Evolutionary conservation across 306 rosid genomes (phyloP).

Genomic region (Prunus mira): DNA sequence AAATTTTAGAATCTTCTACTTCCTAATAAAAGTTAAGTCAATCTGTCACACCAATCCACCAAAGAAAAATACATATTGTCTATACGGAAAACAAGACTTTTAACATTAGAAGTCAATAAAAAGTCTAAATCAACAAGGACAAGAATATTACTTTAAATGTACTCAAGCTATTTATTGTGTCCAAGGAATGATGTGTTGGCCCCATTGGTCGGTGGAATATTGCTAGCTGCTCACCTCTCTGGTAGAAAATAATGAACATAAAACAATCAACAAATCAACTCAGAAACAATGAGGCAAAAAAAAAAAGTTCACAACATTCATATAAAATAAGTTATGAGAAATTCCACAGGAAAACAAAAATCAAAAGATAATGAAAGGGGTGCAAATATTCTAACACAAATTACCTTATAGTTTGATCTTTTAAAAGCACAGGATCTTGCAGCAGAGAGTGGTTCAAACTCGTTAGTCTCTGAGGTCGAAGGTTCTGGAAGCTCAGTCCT

Average conservation of each 20-base stretch:
- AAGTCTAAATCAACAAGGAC: constrained; percentile 6
- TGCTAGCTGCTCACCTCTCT: constrained; percentile 56
- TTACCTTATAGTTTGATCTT: constrained; percentile 63
- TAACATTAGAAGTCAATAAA: constrained; percentile 1
- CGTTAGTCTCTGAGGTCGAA: constrained; percentile 50
- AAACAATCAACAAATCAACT: neutral
- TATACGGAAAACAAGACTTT: constrained; percentile 6
- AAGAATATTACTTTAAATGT: constrained; percentile 47
- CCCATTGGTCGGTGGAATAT: constrained; percentile 73
- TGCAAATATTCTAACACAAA: neutral
- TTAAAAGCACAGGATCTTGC: constrained; percentile 68
- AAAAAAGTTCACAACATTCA: neutral
- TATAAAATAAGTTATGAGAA: neutral
- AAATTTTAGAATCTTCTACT: constrained; percentile 51
- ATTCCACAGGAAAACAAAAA: constrained; percentile 3
- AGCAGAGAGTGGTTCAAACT: constrained; percentile 62
- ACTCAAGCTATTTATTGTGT: constrained; percentile 54
- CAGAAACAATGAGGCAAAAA: neutral
- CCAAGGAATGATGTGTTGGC: constrained; percentile 63
- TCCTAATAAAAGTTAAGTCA: constrained; percentile 48
- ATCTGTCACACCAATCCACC: constrained; percentile 8
- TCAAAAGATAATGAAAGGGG: neutral
- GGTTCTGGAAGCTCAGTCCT: constrained; percentile 52
- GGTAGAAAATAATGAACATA: constrained; percentile 16
- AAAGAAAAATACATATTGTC: constrained; percentile 1